Conservation (phyloP, 345 rosid species). For the Gossypium bickii region DNA sequence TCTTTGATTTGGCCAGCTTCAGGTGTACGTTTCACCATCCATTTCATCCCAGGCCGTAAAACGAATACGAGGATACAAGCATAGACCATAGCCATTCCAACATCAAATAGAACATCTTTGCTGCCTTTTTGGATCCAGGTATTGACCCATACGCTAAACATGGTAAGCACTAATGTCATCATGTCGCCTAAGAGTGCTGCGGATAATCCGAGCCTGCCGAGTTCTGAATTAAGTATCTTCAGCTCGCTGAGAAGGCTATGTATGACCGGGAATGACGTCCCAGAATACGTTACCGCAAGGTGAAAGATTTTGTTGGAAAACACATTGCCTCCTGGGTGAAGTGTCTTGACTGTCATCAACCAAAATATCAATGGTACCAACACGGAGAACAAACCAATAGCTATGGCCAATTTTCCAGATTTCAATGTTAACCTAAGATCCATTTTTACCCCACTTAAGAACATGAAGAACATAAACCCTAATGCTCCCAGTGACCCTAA, state of each 20-base stretch:
- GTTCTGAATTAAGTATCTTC: conserved; percentile 23
- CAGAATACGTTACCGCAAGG: neutral
- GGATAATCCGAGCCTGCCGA: conserved; percentile 21
- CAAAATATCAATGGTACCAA: neutral
- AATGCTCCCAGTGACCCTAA: conserved; percentile 9
- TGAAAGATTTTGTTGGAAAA: neutral
- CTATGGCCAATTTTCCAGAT: conserved; percentile 16
- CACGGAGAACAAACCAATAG: conserved; percentile 9
- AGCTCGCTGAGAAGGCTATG: conserved; percentile 15
- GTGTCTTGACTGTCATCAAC: too few species aligned
- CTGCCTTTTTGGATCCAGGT: neutral
- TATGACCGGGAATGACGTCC: conserved; percentile 21
- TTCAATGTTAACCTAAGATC: conserved; percentile 8
- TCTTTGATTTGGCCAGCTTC: neutral
- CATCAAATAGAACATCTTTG: neutral
- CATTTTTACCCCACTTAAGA: conserved; percentile 26
- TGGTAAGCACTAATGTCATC: neutral
- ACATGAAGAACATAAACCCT: conserved; percentile 22
- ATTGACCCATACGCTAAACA: neutral
- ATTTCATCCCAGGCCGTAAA: neutral
- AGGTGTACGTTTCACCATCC: neutral
- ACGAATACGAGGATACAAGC: neutral
- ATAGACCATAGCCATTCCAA: neutral
- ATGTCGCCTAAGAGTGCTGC: conserved; percentile 15
- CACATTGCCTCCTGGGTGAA: neutral